These are phyloP conservation scores for Tylopilus orsonianus DNA, from an alignment of 1,284 basidiomycete genomes.

Conservation along the genomic window DNA sequence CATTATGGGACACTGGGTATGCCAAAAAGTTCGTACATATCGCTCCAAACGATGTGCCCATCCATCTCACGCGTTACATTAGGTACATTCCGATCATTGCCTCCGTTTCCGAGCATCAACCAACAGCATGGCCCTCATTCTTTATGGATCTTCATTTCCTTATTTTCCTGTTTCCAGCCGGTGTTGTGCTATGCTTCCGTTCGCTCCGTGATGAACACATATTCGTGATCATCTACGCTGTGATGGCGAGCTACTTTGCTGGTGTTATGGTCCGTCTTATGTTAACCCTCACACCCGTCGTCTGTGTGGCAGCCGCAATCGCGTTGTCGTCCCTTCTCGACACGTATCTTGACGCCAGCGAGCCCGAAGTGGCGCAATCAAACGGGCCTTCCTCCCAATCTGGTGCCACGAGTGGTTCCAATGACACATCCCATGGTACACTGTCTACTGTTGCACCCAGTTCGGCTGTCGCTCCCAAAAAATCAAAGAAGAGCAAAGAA, in stretches of 20 bases:
- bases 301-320: constrained; percentile 90
- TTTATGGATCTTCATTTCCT: constrained; percentile 99
- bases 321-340: constrained; percentile 89
- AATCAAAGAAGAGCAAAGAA: constrained; percentile 60
- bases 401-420: constrained; percentile 27
- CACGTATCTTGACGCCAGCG: constrained; percentile 78
- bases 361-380: constrained; percentile 52
- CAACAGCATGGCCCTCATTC: constrained; percentile 99
- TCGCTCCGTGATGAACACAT: constrained; percentile 96
- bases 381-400: constrained; percentile 27
- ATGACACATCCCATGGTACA: constrained; percentile 30
- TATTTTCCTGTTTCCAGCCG: constrained; percentile 97
- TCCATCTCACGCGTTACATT: constrained; percentile 9
- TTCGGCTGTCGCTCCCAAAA: constrained; percentile 47
- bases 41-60: not conserved
- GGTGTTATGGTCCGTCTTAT: constrained; percentile 99
- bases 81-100: constrained; percentile 98
- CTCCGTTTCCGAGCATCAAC: constrained; percentile 99
- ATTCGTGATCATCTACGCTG: constrained; percentile 98
- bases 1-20: constrained; percentile 98
- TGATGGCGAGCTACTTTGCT: constrained; percentile 97
- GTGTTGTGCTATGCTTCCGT: constrained; percentile 92
- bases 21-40: constrained; percentile 78
- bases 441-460: constrained; percentile 27
- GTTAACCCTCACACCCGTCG: constrained; percentile 89